A percentile compares a stretch with the other conserved stretches of the same genome.
phyloP scores from a whole-genome alignment of 257 asterid species.

The Solanum habrochaites region DNA sequence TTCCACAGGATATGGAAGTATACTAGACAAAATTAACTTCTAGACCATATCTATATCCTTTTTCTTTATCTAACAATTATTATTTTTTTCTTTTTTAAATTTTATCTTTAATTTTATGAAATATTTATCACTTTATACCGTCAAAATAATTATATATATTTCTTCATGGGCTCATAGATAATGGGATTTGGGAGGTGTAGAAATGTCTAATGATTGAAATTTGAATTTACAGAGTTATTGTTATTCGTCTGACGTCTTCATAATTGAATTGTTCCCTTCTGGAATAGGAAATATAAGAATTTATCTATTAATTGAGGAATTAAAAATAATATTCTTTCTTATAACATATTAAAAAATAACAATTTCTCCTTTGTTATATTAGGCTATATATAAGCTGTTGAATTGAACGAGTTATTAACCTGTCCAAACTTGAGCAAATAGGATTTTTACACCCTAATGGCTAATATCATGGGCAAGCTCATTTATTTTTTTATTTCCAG shows the following conservation, averaged over 20 bases:
- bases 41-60: not conserved
- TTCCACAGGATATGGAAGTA: conserved; percentile 19
- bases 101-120: not conserved
- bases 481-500: not conserved
- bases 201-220: conserved; percentile 17
- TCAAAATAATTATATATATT: not conserved
- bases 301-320: not conserved
- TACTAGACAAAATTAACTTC: not conserved
- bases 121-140: not conserved
- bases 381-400: not conserved
- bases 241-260: not conserved
- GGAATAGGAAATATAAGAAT: not conserved
- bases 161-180: not conserved
- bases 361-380: not conserved
- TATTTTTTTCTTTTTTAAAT: too few species aligned
- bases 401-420: not conserved
- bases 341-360: not conserved
- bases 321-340: not conserved
- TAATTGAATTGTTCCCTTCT: not conserved
- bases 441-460: not conserved
- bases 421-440: not conserved
- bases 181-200: not conserved
- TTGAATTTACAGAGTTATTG: not conserved
- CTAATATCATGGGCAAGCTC: not conserved
- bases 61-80: not conserved